A percentile compares a stretch with the other conserved stretches of the same genome.
Evolutionary conservation across 768 basidiomycete species (phyloP).

Genomic region (Chlorophyllum brunneum): DNA sequence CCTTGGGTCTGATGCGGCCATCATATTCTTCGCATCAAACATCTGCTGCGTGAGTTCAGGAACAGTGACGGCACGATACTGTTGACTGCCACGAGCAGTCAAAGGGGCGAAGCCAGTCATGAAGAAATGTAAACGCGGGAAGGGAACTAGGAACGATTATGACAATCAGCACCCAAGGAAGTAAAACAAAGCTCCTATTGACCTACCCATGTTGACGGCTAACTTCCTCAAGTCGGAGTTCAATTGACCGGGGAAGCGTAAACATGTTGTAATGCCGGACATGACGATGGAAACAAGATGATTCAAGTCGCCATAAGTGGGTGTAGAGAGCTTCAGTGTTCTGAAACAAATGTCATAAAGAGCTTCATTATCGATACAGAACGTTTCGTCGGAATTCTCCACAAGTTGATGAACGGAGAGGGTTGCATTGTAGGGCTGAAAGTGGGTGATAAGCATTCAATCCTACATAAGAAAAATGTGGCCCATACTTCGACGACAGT

Average conservation of each 20-base stretch:
- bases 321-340: conserved; percentile 92
- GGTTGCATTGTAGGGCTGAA: conserved; percentile 94
- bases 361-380: conserved; percentile 99
- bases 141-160: conserved; percentile 75
- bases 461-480: neutral
- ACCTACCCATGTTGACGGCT: conserved; percentile 97
- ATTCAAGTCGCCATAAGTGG: conserved; percentile 97
- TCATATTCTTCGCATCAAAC: conserved; percentile 99
- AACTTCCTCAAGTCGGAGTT: conserved; percentile 98
- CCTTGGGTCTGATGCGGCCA: conserved; percentile 96
- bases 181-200: neutral
- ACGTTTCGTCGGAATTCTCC: conserved; percentile 99
- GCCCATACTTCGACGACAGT: conserved; percentile 87
- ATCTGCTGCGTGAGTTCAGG: conserved; percentile 98
- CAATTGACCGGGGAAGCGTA: conserved; percentile 99
- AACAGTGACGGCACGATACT: conserved; percentile 95
- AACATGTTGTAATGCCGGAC: conserved; percentile 97
- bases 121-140: conserved; percentile 99
- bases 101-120: conserved; percentile 95
- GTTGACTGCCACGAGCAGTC: conserved; percentile 89
- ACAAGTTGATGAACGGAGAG: conserved; percentile 98
- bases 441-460: neutral
- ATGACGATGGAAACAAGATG: conserved; percentile 97
- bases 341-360: conserved; percentile 99
- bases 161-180: neutral